Evolutionary conservation across 345 rosid genomes (phyloP).

Genomic region (Draba incana): DNA sequence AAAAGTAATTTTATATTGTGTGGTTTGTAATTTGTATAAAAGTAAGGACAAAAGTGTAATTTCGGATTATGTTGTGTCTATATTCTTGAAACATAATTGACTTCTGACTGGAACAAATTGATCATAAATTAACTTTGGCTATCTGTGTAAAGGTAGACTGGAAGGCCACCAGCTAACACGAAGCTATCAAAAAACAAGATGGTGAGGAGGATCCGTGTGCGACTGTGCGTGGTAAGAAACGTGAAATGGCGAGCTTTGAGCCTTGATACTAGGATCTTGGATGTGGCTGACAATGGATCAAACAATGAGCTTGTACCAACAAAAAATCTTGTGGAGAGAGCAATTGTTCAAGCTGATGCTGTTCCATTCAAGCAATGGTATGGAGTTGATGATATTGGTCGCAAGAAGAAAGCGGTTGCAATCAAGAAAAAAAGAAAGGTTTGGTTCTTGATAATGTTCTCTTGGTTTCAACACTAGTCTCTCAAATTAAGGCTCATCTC

Average conservation of each 20-base stretch:
- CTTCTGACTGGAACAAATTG: not conserved
- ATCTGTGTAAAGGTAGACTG: constrained; percentile 19
- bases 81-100: not conserved
- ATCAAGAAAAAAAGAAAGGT: constrained; percentile 18
- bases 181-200: constrained; percentile 33
- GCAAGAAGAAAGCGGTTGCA: constrained; percentile 12
- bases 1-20: constrained; percentile 21
- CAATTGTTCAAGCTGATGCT: constrained; percentile 12
- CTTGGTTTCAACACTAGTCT: no score
- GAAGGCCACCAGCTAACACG: constrained; percentile 31
- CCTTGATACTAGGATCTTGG: constrained; percentile 10
- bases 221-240: constrained; percentile 20
- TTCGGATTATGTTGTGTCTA: not conserved
- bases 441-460: not conserved
- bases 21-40: constrained; percentile 22
- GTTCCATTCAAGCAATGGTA: constrained; percentile 14
- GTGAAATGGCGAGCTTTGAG: constrained; percentile 31
- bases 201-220: constrained; percentile 19
- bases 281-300: constrained; percentile 24
- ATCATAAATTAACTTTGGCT: not conserved
- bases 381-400: constrained; percentile 27
- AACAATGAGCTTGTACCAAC: constrained; percentile 30
- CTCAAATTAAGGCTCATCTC: not conserved
- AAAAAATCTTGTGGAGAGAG: constrained; percentile 11
- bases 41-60: constrained; percentile 22